These are phyloP conservation scores for Lentinula raphanica DNA, from an alignment of 768 basidiomycete species.

Conservation along the genomic window DNA sequence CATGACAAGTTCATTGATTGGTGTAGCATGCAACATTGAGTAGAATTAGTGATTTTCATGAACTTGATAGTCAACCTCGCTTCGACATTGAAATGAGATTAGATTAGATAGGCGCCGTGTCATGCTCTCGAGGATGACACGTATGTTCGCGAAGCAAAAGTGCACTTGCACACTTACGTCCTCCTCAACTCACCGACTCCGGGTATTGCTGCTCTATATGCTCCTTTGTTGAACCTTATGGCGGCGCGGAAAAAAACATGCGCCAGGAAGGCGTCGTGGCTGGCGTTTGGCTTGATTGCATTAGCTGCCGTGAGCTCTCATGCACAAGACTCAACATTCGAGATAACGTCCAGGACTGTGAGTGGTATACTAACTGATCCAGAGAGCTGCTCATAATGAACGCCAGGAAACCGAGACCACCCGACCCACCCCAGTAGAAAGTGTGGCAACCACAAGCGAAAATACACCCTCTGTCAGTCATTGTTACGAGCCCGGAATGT, in stretches of 20 bases:
- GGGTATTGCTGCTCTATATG: conserved; percentile 9
- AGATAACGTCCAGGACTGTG: not conserved
- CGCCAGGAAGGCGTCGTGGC: conserved; percentile 48
- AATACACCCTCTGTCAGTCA: not conserved
- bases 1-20: not conserved
- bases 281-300: conserved; percentile 56
- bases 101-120: conserved; percentile 3
- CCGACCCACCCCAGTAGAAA: conserved; percentile 7
- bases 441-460: conserved; percentile 7
- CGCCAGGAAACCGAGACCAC: conserved; percentile 26
- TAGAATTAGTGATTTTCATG: no score
- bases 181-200: not conserved
- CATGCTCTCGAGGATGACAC: not conserved
- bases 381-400: not conserved
- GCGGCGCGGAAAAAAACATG: conserved; percentile 23
- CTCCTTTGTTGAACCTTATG: not conserved
- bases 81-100: not conserved
- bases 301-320: conserved; percentile 41
- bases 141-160: not conserved
- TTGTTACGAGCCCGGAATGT: conserved; percentile 5
- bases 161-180: not conserved
- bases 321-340: conserved; percentile 26
- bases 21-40: no score
- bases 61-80: no score
- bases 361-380: not conserved